Evolutionary conservation across 176 grass and related monocot species (phyloP).

Genomic region (Typha latifolia): DNA sequence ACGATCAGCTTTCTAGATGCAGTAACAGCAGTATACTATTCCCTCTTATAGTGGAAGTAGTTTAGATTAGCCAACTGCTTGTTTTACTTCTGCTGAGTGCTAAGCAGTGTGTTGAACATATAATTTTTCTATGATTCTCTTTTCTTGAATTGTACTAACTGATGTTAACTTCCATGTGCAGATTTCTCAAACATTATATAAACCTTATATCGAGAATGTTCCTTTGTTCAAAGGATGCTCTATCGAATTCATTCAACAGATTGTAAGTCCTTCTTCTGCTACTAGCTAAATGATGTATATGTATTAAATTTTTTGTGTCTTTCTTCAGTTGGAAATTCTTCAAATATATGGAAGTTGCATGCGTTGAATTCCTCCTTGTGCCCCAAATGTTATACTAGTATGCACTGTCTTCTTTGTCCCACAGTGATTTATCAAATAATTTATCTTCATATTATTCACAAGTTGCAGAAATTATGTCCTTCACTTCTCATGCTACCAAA

Average conservation of each 20-base stretch:
- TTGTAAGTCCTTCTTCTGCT: conserved; percentile 40
- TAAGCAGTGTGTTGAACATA: not conserved
- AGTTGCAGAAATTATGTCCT: too few relatives aligned
- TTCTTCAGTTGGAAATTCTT: not conserved
- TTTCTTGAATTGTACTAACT: conserved; percentile 3
- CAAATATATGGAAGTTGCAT: too few relatives aligned
- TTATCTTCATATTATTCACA: too few relatives aligned
- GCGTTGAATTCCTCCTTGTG: too few relatives aligned
- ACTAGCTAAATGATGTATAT: not conserved
- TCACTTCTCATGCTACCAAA: too few relatives aligned
- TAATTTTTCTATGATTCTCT: conserved; percentile 5
- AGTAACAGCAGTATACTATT: too few relatives aligned
- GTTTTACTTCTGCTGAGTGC: not conserved
- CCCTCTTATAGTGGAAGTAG: too few relatives aligned
- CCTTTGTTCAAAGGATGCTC: conserved; percentile 81
- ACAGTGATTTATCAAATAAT: too few relatives aligned
- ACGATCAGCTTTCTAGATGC: too few relatives aligned
- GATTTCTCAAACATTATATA: conserved; percentile 94
- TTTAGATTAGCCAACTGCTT: too few relatives aligned
- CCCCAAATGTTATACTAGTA: too few relatives aligned
- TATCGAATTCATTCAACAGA: conserved; percentile 94
- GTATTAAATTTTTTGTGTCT: not conserved
- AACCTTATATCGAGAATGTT: conserved; percentile 58
- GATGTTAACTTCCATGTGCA: conserved; percentile 18
- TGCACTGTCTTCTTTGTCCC: too few relatives aligned